These are phyloP conservation scores for Globisporangium paroecandrum DNA, from an alignment of 352 stramenopile genomes.

Conservation along the genomic window DNA sequence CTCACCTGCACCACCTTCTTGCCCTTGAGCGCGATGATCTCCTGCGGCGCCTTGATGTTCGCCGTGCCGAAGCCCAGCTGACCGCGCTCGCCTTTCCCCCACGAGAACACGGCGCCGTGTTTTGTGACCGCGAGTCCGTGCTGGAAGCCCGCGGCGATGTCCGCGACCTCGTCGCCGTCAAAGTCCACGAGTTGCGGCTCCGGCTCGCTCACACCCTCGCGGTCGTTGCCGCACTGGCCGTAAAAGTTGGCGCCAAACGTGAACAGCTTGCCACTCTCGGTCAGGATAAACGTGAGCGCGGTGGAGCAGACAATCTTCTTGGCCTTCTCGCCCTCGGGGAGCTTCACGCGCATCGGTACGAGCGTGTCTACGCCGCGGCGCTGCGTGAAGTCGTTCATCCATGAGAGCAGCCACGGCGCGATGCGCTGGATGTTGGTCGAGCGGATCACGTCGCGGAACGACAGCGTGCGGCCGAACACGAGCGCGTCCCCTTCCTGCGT, in stretches of 20 bases:
- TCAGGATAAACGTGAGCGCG: conserved; percentile 73
- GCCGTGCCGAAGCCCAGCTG: conserved; percentile 78
- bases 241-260: conserved; percentile 76
- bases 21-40: conserved; percentile 75
- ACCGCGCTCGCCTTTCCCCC: conserved; percentile 80
- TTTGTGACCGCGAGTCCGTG: conserved; percentile 70
- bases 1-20: conserved; percentile 58
- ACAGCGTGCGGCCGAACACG: conserved; percentile 76
- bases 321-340: conserved; percentile 57
- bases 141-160: conserved; percentile 76
- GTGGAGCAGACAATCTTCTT: conserved; percentile 82
- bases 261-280: conserved; percentile 77
- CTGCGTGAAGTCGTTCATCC: conserved; percentile 74
- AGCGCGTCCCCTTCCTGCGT: conserved; percentile 65
- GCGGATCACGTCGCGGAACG: conserved; percentile 82
- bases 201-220: conserved; percentile 59
- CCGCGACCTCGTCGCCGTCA: conserved; percentile 61
- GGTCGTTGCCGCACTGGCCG: conserved; percentile 71
- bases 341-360: conserved; percentile 43
- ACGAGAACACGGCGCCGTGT: conserved; percentile 69
- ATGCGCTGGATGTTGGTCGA: conserved; percentile 83
- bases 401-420: conserved; percentile 59
- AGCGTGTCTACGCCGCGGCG: conserved; percentile 63
- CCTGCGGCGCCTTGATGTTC: conserved; percentile 67
- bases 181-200: conserved; percentile 53